Conservation (phyloP, 495 filamentous ascomycete species). For the Extremus antarcticus region DNA sequence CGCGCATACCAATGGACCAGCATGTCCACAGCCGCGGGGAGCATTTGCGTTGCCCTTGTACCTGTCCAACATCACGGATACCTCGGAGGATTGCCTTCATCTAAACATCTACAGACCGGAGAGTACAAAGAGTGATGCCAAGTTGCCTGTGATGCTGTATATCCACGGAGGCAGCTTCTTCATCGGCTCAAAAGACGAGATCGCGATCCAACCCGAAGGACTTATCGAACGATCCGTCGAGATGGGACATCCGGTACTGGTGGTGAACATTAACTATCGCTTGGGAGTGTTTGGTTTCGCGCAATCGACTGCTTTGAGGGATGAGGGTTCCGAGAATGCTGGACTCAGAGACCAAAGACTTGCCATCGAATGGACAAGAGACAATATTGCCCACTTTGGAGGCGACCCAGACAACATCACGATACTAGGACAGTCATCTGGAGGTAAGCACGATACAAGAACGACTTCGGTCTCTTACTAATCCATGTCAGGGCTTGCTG, state of each 20-base stretch:
- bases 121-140: slow-evolving; percentile 9
- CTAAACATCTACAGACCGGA: slow-evolving; percentile 38
- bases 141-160: slow-evolving; percentile 33
- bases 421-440: slow-evolving; percentile 13
- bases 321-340: slow-evolving; percentile 22
- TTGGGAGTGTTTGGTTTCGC: slow-evolving; percentile 23
- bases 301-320: slow-evolving; percentile 3
- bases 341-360: slow-evolving; percentile 37
- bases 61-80: slow-evolving; percentile 27
- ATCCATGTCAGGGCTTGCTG: background rate
- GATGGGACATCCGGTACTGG: slow-evolving; percentile 34
- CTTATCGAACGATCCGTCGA: slow-evolving; percentile 31
- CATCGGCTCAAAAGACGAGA: slow-evolving; percentile 30
- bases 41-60: slow-evolving; percentile 18
- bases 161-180: slow-evolving; percentile 38
- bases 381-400: slow-evolving; percentile 50
- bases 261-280: slow-evolving; percentile 39
- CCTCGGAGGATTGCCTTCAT: slow-evolving; percentile 38
- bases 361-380: slow-evolving; percentile 45
- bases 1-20: slow-evolving; percentile 33
- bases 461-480: background rate
- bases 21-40: slow-evolving; percentile 32
- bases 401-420: slow-evolving; percentile 27
- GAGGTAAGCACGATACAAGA: background rate
- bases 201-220: slow-evolving; percentile 30